phyloP scores from a whole-genome alignment of 2,329 filamentous ascomycete genomes.

The Claviceps paspali region DNA sequence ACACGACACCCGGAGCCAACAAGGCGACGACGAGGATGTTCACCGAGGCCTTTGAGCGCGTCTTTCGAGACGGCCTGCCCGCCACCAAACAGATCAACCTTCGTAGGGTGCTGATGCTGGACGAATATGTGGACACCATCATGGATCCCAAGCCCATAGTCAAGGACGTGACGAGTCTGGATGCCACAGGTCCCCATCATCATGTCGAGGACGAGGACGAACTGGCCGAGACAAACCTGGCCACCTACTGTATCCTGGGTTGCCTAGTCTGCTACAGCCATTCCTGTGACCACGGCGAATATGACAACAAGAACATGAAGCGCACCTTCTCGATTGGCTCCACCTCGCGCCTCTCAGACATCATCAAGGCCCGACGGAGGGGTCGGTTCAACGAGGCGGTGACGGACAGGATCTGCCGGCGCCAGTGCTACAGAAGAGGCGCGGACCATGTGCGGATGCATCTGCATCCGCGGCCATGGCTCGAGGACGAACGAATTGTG shows the following conservation, averaged over 20 bases:
- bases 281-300: constrained; percentile 47
- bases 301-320: constrained; percentile 36
- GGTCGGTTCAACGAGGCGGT: constrained; percentile 4
- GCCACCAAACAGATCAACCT: constrained; percentile 28
- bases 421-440: constrained; percentile 24
- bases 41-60: constrained; percentile 39
- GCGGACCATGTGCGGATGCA: constrained; percentile 9
- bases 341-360: constrained; percentile 17
- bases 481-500: constrained; percentile 31
- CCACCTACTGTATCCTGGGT: constrained; percentile 39
- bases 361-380: constrained; percentile 14
- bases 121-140: constrained; percentile 37
- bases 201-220: constrained; percentile 22
- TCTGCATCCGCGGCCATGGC: constrained; percentile 23
- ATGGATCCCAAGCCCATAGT: constrained; percentile 38
- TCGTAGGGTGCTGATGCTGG: constrained; percentile 35
- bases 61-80: constrained; percentile 27
- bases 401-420: constrained; percentile 17
- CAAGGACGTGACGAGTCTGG: constrained; percentile 26
- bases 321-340: constrained; percentile 34
- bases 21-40: constrained; percentile 34
- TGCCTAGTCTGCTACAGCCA: constrained; percentile 45
- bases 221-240: constrained; percentile 31
- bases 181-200: constrained; percentile 18
- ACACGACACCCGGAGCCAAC: constrained; percentile 24